phyloP scores from a whole-genome alignment of 306 rosid species.

The Rosa rugosa region DNA sequence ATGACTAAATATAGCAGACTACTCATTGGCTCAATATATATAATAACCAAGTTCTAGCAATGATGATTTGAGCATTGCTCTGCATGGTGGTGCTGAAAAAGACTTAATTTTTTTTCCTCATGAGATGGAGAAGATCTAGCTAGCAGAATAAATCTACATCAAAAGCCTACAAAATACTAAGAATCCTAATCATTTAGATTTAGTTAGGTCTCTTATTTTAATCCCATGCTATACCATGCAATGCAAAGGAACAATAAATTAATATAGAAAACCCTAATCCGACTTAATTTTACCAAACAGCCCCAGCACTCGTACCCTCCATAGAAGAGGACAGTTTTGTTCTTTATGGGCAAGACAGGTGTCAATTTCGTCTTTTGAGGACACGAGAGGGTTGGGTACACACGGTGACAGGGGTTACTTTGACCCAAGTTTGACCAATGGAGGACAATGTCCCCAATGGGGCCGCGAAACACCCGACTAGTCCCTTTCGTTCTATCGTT shows the following conservation, averaged over 20 bases:
- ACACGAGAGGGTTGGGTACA: constrained; percentile 22
- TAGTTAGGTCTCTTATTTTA: constrained; percentile 6
- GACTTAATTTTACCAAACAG: constrained; percentile 10
- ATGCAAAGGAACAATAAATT: constrained; percentile 3
- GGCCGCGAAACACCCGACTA: constrained; percentile 21
- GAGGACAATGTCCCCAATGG: constrained; percentile 18
- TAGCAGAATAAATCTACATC: constrained; percentile 32
- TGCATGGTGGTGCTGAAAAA: constrained; percentile 5
- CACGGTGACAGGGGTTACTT: constrained; percentile 17
- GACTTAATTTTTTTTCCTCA: not conserved
- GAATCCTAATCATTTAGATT: constrained; percentile 35
- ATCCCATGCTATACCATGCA: constrained; percentile 26
- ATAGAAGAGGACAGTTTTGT: constrained; percentile 21
- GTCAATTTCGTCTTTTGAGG: constrained; percentile 22
- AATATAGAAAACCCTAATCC: constrained; percentile 1
- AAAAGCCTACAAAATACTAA: constrained; percentile 28
- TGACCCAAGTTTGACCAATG: constrained; percentile 29
- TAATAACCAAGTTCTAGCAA: not conserved
- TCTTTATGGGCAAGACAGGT: not conserved
- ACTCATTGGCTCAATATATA: constrained; percentile 4
- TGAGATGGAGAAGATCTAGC: constrained; percentile 1
- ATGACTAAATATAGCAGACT: not conserved
- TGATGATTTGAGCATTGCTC: constrained; percentile 13
- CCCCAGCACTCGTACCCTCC: not conserved
- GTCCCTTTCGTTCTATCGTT: constrained; percentile 38